phyloP scores from a whole-genome alignment of 1,139 yeast genomes.

The Kurtzmaniella quercitrusa region DNA sequence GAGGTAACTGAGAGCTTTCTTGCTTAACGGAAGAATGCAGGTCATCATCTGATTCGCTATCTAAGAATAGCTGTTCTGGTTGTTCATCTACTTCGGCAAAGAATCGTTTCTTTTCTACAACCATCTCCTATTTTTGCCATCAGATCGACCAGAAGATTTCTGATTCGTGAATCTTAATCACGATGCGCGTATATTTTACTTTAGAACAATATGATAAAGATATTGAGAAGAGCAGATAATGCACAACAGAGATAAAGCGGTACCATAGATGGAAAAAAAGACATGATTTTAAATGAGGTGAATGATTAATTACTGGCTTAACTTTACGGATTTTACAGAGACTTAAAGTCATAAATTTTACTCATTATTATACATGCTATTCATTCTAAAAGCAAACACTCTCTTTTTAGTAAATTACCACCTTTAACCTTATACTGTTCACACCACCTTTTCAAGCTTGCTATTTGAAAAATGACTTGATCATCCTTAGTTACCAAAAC shows the following conservation, averaged over 20 bases:
- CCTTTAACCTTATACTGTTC: slow-evolving; percentile 17
- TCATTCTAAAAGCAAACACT: slow-evolving; percentile 22
- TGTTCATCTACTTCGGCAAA: slow-evolving; percentile 4
- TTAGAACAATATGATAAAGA: neutral
- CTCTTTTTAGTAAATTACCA: slow-evolving; percentile 21
- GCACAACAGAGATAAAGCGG: neutral
- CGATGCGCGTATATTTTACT: neutral
- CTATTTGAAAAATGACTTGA: slow-evolving; percentile 9
- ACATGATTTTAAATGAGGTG: no score
- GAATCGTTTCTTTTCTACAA: slow-evolving; percentile 9
- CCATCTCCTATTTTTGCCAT: slow-evolving; percentile 2
- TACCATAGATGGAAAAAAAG: no score
- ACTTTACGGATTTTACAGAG: no score
- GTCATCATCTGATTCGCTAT: slow-evolving; percentile 4
- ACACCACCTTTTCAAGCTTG: slow-evolving; percentile 30
- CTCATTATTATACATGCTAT: neutral
- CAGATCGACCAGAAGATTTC: neutral
- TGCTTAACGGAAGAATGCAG: neutral
- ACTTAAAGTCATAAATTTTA: neutral
- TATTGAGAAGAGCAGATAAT: neutral
- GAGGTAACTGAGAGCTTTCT: neutral
- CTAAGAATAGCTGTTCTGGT: slow-evolving; percentile 4
- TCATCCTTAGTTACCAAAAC: slow-evolving; percentile 29
- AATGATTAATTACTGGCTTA: no score
- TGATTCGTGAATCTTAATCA: no score